Conservation (phyloP, 495 filamentous ascomycete genomes). For the Lineolata rhizophorae region DNA sequence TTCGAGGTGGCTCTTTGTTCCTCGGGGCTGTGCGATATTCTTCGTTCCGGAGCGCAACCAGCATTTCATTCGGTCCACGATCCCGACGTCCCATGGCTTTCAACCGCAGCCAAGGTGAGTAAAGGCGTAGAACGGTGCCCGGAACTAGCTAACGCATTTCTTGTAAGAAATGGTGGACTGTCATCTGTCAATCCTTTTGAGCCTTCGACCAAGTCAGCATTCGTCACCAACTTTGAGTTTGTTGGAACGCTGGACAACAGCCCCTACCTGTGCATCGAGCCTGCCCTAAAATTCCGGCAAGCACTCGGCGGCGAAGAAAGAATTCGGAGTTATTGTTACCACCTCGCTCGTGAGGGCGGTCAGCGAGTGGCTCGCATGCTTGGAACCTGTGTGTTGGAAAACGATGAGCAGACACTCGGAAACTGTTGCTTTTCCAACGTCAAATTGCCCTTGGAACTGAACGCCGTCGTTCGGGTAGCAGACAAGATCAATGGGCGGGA, state of each 20-base stretch:
- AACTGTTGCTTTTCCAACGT: constrained; percentile 44
- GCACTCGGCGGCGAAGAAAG: constrained; percentile 51
- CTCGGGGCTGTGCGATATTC: constrained; percentile 59
- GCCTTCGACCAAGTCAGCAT: constrained; percentile 25
- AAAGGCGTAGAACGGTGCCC: neutral
- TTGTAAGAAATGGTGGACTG: too few relatives aligned
- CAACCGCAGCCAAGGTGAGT: constrained; percentile 8
- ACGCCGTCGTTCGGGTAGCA: constrained; percentile 5
- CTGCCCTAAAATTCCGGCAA: constrained; percentile 42
- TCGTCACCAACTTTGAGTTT: constrained; percentile 55
- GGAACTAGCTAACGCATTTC: neutral
- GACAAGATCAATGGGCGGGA: constrained; percentile 9
- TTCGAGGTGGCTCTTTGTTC: constrained; percentile 56
- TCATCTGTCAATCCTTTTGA: constrained; percentile 27
- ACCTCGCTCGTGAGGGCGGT: constrained; percentile 37
- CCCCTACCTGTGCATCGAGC: constrained; percentile 47
- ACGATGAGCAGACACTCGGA: constrained; percentile 22
- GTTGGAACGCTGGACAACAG: constrained; percentile 51
- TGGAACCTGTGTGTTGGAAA: constrained; percentile 43
- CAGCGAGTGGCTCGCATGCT: constrained; percentile 29
- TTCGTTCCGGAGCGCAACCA: constrained; percentile 61
- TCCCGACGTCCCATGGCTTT: constrained; percentile 53
- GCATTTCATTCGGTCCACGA: constrained; percentile 41
- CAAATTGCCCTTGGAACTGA: constrained; percentile 35
- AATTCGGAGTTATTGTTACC: constrained; percentile 34